Percentiles rank a stretch among this genome's conserved stretches.
Conservation (phyloP, 2,329 filamentous ascomycete genomes). For the Pseudogymnoascus sp. region DNA sequence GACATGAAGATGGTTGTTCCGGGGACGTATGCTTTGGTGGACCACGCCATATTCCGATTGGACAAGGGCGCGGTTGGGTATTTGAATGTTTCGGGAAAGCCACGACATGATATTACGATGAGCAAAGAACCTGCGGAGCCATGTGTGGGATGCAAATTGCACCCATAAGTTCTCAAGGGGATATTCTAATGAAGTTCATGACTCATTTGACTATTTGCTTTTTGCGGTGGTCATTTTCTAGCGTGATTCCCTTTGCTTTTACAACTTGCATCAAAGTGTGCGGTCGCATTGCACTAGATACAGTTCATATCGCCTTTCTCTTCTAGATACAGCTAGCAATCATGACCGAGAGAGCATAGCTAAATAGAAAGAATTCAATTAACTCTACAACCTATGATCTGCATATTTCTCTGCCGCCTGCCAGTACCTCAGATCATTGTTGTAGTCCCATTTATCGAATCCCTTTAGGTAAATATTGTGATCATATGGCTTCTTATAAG, state of each 20-base stretch:
- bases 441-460: neutral
- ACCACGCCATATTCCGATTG: conserved; percentile 29
- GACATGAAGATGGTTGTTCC: conserved; percentile 29
- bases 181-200: neutral
- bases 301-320: neutral
- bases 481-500: neutral
- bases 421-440: neutral
- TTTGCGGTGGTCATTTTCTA: neutral
- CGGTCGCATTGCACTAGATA: neutral
- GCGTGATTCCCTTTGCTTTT: neutral
- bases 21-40: conserved; percentile 28
- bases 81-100: conserved; percentile 27
- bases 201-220: neutral
- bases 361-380: neutral
- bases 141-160: conserved; percentile 5
- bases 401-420: neutral
- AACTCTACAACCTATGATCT: neutral
- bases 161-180: neutral
- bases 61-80: conserved; percentile 30
- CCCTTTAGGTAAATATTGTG: neutral
- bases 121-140: conserved; percentile 18
- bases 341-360: neutral
- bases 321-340: neutral
- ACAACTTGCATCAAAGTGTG: neutral
- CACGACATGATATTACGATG: conserved; percentile 23